Percentiles rank a stretch among this genome's conserved stretches.
Conservation (phyloP, 2,329 filamentous ascomycete species). For the Chaetomium strumarium region DNA sequence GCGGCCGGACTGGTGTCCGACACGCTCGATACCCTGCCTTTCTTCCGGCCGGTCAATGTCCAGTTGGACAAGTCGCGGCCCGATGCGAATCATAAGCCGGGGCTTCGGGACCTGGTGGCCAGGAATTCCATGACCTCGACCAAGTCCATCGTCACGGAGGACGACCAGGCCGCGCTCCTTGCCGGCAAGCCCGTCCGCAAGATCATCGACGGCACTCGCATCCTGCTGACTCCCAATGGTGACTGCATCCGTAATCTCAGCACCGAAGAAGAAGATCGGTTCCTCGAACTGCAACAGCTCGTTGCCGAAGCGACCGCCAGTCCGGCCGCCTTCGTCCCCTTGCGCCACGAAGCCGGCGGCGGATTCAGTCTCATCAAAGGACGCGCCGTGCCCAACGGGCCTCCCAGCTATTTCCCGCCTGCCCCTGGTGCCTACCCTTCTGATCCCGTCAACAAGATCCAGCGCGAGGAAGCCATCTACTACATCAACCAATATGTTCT, state of each 20-base stretch:
- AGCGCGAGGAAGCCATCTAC: constrained; percentile 59
- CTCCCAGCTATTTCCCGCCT: constrained; percentile 55
- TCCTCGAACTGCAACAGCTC: constrained; percentile 60
- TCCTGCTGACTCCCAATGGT: constrained; percentile 69
- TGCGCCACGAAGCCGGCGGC: constrained; percentile 48
- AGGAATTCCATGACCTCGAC: constrained; percentile 33
- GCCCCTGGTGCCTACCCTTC: constrained; percentile 41
- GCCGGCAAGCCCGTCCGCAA: constrained; percentile 55
- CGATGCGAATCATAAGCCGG: constrained; percentile 13
- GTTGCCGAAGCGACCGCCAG: constrained; percentile 46
- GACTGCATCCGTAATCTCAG: constrained; percentile 69
- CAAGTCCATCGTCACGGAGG: constrained; percentile 45
- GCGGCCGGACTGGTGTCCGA: constrained; percentile 31
- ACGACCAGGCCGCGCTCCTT: constrained; percentile 51
- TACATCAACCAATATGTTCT: constrained; percentile 66
- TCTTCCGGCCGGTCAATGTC: constrained; percentile 35
- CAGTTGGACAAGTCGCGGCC: constrained; percentile 31
- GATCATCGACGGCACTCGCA: constrained; percentile 57
- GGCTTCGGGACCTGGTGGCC: constrained; percentile 10
- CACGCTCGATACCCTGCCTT: constrained; percentile 31
- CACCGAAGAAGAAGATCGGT: constrained; percentile 62
- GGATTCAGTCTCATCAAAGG: constrained; percentile 60
- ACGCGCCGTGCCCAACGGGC: constrained; percentile 58
- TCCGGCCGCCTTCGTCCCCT: constrained; percentile 51
- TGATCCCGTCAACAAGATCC: constrained; percentile 59